A percentile compares a stretch with the other conserved stretches of the same genome.
Conservation (phyloP, 2,329 filamentous ascomycete species). For the Cladophialophora yegresii region DNA sequence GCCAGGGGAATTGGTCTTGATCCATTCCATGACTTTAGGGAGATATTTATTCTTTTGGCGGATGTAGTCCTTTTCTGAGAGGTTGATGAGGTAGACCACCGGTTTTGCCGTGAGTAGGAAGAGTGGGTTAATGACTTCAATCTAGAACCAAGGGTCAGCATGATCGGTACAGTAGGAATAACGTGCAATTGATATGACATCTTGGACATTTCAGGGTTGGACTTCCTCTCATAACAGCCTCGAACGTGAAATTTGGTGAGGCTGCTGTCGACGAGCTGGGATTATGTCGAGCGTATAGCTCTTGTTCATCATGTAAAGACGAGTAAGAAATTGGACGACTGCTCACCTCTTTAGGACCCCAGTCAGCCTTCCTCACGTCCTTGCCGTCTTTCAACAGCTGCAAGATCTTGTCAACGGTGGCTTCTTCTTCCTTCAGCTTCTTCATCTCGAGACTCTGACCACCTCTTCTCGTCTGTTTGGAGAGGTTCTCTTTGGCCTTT, state of each 20-base stretch:
- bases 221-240: conserved; percentile 85
- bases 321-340: conserved; percentile 31
- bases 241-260: conserved; percentile 71
- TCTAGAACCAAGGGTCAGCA: conserved; percentile 54
- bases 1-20: conserved; percentile 83
- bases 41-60: conserved; percentile 99
- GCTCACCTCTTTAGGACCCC: conserved; percentile 82
- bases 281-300: conserved; percentile 93
- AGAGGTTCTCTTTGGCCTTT: conserved; percentile 86
- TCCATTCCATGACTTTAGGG: conserved; percentile 89
- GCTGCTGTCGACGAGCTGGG: conserved; percentile 95
- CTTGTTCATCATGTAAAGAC: conserved; percentile 85
- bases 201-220: conserved; percentile 61
- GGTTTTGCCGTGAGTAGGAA: conserved; percentile 95
- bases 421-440: conserved; percentile 92
- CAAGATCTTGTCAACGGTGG: conserved; percentile 87
- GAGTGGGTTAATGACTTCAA: conserved; percentile 96
- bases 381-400: conserved; percentile 82
- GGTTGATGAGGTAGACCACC: conserved; percentile 93
- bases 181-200: conserved; percentile 12
- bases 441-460: conserved; percentile 97
- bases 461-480: conserved; percentile 92
- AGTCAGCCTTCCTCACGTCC: conserved; percentile 87
- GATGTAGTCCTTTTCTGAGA: conserved; percentile 95
- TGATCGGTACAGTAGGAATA: conserved; percentile 24